These are phyloP conservation scores for Microcyclosporella mali DNA, from an alignment of 2,329 filamentous ascomycete genomes.

Conservation along the genomic window DNA sequence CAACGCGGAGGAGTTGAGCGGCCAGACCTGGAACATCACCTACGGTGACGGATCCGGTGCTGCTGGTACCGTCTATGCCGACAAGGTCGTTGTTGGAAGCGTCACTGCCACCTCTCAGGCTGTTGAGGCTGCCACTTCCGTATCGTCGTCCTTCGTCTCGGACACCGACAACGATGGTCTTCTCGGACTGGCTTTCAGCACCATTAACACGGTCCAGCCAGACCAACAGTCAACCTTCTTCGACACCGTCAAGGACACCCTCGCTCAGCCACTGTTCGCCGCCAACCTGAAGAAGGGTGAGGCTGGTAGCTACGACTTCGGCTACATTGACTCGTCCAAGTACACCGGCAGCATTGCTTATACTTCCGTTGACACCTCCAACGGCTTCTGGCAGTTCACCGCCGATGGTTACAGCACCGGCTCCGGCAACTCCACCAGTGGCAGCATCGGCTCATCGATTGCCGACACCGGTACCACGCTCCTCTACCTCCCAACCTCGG, in stretches of 20 bases:
- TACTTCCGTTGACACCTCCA: constrained; percentile 47
- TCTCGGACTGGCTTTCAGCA: constrained; percentile 55
- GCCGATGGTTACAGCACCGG: constrained; percentile 53
- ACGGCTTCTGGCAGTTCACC: constrained; percentile 60
- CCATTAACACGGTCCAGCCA: constrained; percentile 53
- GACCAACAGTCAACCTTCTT: constrained; percentile 52
- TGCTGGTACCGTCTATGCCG: constrained; percentile 58
- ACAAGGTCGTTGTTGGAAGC: constrained; percentile 56
- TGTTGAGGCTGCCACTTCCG: constrained; percentile 57
- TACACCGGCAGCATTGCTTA: constrained; percentile 56
- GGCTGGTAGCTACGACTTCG: constrained; percentile 52
- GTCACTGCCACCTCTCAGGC: constrained; percentile 57
- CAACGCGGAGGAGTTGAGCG: constrained; percentile 32
- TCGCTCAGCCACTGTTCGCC: constrained; percentile 52
- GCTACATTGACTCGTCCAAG: constrained; percentile 51
- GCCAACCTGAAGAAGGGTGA: constrained; percentile 50
- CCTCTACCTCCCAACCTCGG: constrained; percentile 49
- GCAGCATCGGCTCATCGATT: constrained; percentile 51
- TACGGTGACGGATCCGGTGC: constrained; percentile 63
- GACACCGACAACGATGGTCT: constrained; percentile 54
- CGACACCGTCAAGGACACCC: constrained; percentile 49
- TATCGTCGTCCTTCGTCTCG: constrained; percentile 49
- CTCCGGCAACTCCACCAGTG: constrained; percentile 32
- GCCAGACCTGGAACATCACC: constrained; percentile 8
- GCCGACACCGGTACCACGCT: constrained; percentile 68